Evolutionary conservation across 441 rosid species (phyloP).

Genomic region (Geranium incanum): DNA sequence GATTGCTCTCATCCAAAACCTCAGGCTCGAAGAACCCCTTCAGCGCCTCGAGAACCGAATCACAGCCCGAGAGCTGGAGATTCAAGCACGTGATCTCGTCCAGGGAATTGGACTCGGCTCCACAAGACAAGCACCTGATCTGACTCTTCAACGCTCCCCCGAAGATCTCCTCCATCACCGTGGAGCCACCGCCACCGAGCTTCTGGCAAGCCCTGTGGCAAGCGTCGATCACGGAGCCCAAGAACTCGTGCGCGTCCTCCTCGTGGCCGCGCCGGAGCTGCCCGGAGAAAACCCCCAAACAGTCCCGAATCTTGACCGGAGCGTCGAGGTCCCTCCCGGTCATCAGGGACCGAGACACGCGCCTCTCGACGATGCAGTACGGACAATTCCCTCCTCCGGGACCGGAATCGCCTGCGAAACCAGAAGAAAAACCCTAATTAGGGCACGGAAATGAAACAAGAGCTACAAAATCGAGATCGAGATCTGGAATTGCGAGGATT

Average conservation of each 20-base stretch:
- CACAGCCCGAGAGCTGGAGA: conserved; percentile 61
- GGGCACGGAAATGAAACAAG: not conserved
- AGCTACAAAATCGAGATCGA: no score
- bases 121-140: conserved; percentile 80
- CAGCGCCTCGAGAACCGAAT: conserved; percentile 72
- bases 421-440: not conserved
- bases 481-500: not conserved
- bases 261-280: conserved; percentile 71
- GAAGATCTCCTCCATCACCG: conserved; percentile 75
- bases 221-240: conserved; percentile 83
- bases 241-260: conserved; percentile 94
- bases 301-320: conserved; percentile 59
- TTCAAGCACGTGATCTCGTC: conserved; percentile 97
- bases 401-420: conserved; percentile 53
- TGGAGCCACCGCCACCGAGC: conserved; percentile 35
- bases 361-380: conserved; percentile 54
- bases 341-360: conserved; percentile 66
- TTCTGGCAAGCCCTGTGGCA: conserved; percentile 86
- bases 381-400: conserved; percentile 39
- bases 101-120: conserved; percentile 71
- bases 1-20: conserved; percentile 82
- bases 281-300: conserved; percentile 62
- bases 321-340: conserved; percentile 48
- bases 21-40: conserved; percentile 82
- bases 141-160: conserved; percentile 95